Evolutionary conservation across 2,329 filamentous ascomycete species (phyloP), one percentile per base, ranked within the genome.

Genomic region (Meredithiella fracta): DNA sequence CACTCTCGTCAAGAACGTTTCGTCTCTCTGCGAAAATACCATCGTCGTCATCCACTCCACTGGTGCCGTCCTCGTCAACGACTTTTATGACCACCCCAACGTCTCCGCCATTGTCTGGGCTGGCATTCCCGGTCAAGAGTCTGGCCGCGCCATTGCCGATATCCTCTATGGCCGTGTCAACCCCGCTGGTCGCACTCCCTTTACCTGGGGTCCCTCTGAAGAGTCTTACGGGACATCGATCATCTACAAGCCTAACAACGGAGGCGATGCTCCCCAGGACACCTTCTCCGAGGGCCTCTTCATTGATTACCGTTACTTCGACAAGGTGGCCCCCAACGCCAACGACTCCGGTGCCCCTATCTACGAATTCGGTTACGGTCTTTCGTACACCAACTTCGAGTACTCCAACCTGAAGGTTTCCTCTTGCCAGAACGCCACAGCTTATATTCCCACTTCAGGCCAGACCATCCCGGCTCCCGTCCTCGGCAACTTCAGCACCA

Each of bases 1-100:
- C 54, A 74, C 77, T 0, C 70, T 97, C 56, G 85, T 97, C 69
- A 77, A 85, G 68, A 88, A 85, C 51, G 86, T 95, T 9, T 82
- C 87, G 0, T 74, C 80, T 6, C 66, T 80, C 60, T 90, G 84
- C 73, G 81, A 83, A 71, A 95, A 96, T 75, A 95, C 89, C 11
- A 84, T 97, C 59, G 86, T 97, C 15, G 80, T 96, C 57, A 83
- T 97, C 58, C 91, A 97, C 72, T 88, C 85, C 1, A 79, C 83
- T 2, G 89, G 89, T 0, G 80, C 90, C 0, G 85, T 94, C 3
- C 70, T 94, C 0, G 69, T 96, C 23, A 79, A 81, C 11, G 78
- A 86, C 8, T 91, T 82, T 75, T 82, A 85, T 63, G 70, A 85
- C 54, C 82, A 80, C 67, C 77, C 80, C 37, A 94, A 94, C 67